Conservation (phyloP, 768 basidiomycete genomes). For the Russula brevipes region DNA sequence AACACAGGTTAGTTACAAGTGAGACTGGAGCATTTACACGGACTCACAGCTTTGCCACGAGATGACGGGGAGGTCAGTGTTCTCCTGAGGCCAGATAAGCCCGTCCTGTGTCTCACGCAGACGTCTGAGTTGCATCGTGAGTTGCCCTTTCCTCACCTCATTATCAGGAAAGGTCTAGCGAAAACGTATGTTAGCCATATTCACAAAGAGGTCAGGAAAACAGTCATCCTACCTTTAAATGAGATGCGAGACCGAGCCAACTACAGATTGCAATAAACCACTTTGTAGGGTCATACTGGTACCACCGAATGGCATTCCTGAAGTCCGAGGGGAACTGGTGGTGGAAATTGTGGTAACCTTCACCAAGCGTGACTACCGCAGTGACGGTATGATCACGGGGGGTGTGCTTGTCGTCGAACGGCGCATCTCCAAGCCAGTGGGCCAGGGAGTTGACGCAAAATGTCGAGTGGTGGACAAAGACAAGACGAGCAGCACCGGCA, state of each 20-base stretch:
- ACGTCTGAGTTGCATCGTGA: conserved; percentile 92
- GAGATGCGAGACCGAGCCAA: conserved; percentile 51
- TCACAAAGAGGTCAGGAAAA: not conserved
- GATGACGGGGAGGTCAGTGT: conserved; percentile 71
- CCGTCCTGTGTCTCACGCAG: conserved; percentile 71
- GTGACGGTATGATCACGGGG: conserved; percentile 87
- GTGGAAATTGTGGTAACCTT: conserved; percentile 99
- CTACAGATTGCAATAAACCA: conserved; percentile 77
- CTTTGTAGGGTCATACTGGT: conserved; percentile 89
- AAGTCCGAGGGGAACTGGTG: conserved; percentile 98
- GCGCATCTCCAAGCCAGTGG: conserved; percentile 90
- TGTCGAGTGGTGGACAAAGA: conserved; percentile 91
- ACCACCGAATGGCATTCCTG: conserved; percentile 93
- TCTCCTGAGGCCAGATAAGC: conserved; percentile 75
- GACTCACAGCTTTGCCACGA: conserved; percentile 80
- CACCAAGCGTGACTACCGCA: conserved; percentile 86
- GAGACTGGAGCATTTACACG: not conserved
- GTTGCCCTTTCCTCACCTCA: conserved; percentile 78
- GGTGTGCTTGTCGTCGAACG: conserved; percentile 94
- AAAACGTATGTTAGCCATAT: not conserved
- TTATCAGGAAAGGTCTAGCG: conserved; percentile 55
- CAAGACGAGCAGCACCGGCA: conserved; percentile 70
- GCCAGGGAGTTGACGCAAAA: conserved; percentile 97
- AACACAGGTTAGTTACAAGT: conserved; percentile 7
- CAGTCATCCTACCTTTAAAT: conserved; percentile 43